Evolutionary conservation across 768 basidiomycete genomes (phyloP), one percentile per base, ranked within the genome.

Genomic region (Boletus speciosus): DNA sequence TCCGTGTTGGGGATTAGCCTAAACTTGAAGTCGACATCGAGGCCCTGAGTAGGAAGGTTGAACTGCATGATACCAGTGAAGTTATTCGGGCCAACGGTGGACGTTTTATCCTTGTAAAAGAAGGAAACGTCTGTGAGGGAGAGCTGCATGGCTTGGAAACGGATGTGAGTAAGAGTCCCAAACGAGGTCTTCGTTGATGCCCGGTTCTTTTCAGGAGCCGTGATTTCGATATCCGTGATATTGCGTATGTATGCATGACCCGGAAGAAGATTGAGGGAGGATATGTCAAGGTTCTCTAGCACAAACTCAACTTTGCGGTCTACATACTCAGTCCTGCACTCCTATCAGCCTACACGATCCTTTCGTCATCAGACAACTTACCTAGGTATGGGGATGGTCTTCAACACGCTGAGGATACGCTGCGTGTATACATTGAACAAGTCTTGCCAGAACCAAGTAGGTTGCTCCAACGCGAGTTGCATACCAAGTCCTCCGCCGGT

Each of bases 381-480:
- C 86, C 86, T 78, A 6, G 88, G 88, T 47, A 89, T 87, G 11
- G 87, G 87, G 14, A 89, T 69, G 49, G 81, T 79, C 60, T 81
- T 80, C 65, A 88, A 57, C 62, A 79, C 70, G 27, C 55, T 60
- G 51, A 86, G 65, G 1, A 81, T 34, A 9, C 79, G 78, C 15
- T 90, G 90, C 1, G 88, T 66, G 62, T 91, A 92, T 15, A 91
- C 86, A 61, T 85, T 88, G 74, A 90, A 85, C 7, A 92, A 55
- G 56, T 94, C 92, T 66, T 85, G 80, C 85, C 85, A 88, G 71
- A 89, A 81, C 88, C 88, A 90, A 1, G 83, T 78, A 6, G 80
- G 78, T 43, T 84, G 79, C 50, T 86, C 83, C 57, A 85, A 62
- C 5, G 79, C 77, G 10, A 76, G 77, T 62, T 83, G 77, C 41